Conservation (phyloP, 2,329 filamentous ascomycete species). For the Blastomyces silverae region DNA sequence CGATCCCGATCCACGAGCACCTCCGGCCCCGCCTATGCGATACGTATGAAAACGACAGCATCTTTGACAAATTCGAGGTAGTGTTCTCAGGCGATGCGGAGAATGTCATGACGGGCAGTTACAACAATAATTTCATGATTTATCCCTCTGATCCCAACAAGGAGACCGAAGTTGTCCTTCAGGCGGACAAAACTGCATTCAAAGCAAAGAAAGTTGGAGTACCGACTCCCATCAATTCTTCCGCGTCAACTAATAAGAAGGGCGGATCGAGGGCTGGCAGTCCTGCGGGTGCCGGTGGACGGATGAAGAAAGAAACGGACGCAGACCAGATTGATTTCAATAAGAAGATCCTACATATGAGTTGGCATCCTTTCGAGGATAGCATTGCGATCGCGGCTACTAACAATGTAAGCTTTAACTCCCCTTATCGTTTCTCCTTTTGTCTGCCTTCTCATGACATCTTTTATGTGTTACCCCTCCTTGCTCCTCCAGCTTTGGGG, state of each 20-base stretch:
- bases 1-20: conserved; percentile 97
- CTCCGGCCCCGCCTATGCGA: conserved; percentile 89
- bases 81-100: conserved; percentile 97
- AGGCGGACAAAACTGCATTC: conserved; percentile 98
- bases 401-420: conserved; percentile 74
- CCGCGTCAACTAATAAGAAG: conserved; percentile 68
- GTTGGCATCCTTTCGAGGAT: conserved; percentile 99
- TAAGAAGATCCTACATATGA: conserved; percentile 99
- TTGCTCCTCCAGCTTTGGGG: neutral
- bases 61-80: conserved; percentile 99
- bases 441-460: conserved; percentile 15
- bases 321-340: conserved; percentile 99
- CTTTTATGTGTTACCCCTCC: conserved; percentile 15
- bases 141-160: conserved; percentile 94
- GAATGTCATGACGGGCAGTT: conserved; percentile 99
- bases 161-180: conserved; percentile 93
- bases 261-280: conserved; percentile 79
- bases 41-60: conserved; percentile 98
- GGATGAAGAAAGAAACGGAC: conserved; percentile 98
- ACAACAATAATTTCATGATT: conserved; percentile 99
- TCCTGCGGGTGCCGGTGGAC: conserved; percentile 77
- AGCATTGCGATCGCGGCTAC: conserved; percentile 99
- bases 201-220: conserved; percentile 99
- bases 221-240: conserved; percentile 89
- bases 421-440: neutral